Conservation (phyloP, 2,329 filamentous ascomycete species). For the Domatiomyces globalis region DNA sequence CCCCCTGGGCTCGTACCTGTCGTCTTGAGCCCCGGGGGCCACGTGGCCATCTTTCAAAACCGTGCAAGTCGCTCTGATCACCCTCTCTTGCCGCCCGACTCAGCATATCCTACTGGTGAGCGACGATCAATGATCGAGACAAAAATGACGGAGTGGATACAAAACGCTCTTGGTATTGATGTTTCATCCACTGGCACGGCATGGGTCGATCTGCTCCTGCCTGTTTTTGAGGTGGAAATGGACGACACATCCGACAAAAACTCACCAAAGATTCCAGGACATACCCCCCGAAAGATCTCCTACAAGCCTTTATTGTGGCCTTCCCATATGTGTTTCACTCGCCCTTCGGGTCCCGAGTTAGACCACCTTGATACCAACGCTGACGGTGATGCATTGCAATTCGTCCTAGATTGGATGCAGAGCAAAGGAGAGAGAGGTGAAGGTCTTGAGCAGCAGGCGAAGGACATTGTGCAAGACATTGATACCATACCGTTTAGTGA, state of each 20-base stretch:
- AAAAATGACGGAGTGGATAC: neutral
- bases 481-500: conserved; percentile 14
- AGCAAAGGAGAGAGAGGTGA: neutral
- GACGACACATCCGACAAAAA: neutral
- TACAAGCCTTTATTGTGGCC: conserved; percentile 33
- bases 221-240: neutral
- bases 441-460: neutral
- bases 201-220: neutral
- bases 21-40: neutral
- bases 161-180: neutral
- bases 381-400: conserved; percentile 27
- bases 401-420: conserved; percentile 29
- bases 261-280: neutral
- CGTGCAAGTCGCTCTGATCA: neutral
- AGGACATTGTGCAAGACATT: conserved; percentile 5
- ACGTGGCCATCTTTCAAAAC: neutral
- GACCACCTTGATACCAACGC: conserved; percentile 1
- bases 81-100: neutral
- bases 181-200: neutral
- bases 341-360: conserved; percentile 9
- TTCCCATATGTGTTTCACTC: conserved; percentile 28
- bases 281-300: conserved; percentile 13
- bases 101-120: neutral
- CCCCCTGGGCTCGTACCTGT: neutral
- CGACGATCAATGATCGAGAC: neutral